Base-by-base conservation (phyloP, 805 yeast species). In the Kluyveromyces aestuarii region DNA sequence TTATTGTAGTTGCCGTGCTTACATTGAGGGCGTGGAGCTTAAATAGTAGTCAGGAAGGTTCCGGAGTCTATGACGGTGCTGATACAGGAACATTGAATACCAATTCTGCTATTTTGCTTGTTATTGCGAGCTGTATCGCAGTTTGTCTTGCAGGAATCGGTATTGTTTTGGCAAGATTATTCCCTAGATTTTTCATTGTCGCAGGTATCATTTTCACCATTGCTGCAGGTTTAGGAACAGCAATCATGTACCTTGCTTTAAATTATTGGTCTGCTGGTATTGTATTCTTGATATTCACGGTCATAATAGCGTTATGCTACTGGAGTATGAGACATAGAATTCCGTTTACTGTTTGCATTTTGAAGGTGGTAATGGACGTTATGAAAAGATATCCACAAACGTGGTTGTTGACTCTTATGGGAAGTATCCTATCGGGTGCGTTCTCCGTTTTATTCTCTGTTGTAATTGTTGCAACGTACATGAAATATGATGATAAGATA, bases 211-310 rank as follows among this genome's bases (percentile, higher is more conserved):
- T 85, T 33, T 67, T 82, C 44, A 87, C 87, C 59, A 72, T 87
- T 11, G 56, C 80, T 1, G 64, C 86, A 49, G 87, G 91, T 2
- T 57, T 87, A 27, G 96, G 85, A 16, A 81, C 95, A 6, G 79
- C 88, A 6, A 81, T 89, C 55, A 82, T 79, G 66, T 86, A 84
- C 60, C 73, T 89, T 57, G 81, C 74, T 1, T 72, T 76, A 55
- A 70, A 73, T 33, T 84, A 86, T 65, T 87, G 82, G 72, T 81
- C 91, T 5, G 91, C 95, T 0, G 96, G 88, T 2, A 72, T 86
- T 51, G 88, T 83, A 37, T 84, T 82, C 54, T 67, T 84, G 53
- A 73, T 82, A 1, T 84, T 86, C 63, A 75, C 89, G 0, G 60
- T 75, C 2, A 64, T 84, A 47, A 74, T 82, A 21, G 87, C 86